Evolutionary conservation across 805 yeast genomes (phyloP).

Genomic region (Metschnikowia borealis): DNA sequence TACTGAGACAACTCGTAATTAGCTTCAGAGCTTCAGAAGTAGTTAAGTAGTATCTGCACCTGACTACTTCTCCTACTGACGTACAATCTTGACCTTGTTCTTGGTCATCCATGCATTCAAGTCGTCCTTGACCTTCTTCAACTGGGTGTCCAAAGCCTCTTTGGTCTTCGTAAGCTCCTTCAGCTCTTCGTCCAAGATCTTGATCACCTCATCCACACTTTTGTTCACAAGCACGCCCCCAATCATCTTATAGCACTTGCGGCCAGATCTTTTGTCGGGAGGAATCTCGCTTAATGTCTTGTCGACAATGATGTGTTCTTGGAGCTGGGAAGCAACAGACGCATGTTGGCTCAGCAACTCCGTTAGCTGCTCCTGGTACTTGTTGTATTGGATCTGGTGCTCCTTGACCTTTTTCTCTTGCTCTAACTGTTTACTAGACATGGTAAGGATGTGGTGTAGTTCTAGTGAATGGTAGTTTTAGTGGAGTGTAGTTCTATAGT

Average conservation of each 20-base stretch:
- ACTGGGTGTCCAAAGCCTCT: conserved; percentile 23
- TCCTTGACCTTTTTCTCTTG: conserved; percentile 36
- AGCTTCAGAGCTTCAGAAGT: too few species aligned
- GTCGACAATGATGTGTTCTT: conserved; percentile 41
- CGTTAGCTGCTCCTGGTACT: conserved; percentile 34
- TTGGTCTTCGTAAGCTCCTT: conserved; percentile 19
- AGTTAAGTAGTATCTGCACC: too few species aligned
- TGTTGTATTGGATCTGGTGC: conserved; percentile 40
- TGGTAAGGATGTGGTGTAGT: neutral
- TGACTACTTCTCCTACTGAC: conserved; percentile 14
- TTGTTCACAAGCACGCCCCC: conserved; percentile 90
- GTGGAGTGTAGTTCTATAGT: neutral
- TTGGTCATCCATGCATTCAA: conserved; percentile 40
- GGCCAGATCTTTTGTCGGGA: conserved; percentile 37
- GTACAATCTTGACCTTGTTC: conserved; percentile 41
- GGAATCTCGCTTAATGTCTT: conserved; percentile 34
- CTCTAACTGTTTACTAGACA: conserved; percentile 17
- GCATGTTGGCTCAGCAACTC: conserved; percentile 37
- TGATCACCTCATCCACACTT: conserved; percentile 70
- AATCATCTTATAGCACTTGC: conserved; percentile 88
- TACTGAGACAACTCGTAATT: neutral
- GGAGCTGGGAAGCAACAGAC: conserved; percentile 33
- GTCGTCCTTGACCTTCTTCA: conserved; percentile 26
- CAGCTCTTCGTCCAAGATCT: conserved; percentile 53
- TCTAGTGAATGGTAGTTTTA: neutral